A percentile compares a stretch with the other conserved stretches of the same genome.
Conservation (phyloP, 2,329 filamentous ascomycete genomes). For the Pseudocercospora macadamiae region DNA sequence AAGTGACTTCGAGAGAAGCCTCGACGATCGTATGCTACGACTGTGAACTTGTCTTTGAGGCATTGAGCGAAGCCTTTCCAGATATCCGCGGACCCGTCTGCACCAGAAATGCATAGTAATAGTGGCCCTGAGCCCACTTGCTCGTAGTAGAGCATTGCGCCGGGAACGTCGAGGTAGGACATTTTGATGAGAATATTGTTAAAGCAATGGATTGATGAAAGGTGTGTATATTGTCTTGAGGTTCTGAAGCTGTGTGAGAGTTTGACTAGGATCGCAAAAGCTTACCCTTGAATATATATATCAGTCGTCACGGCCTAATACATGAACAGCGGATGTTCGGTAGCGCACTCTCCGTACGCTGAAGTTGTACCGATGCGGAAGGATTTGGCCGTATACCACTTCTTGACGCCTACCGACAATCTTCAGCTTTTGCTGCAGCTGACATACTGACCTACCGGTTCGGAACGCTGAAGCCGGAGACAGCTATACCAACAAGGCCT, state of each 20-base stretch:
- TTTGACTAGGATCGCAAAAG: not conserved
- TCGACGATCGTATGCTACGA: slow-evolving; percentile 37
- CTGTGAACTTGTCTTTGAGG: slow-evolving; percentile 33
- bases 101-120: slow-evolving; percentile 39
- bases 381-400: not conserved
- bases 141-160: slow-evolving; percentile 37
- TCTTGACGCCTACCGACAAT: not conserved
- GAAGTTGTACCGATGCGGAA: not conserved
- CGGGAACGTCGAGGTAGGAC: slow-evolving; percentile 30
- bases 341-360: not conserved
- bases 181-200: no score
- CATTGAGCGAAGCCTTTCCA: slow-evolving; percentile 30
- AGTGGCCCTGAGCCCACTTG: slow-evolving; percentile 35
- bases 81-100: slow-evolving; percentile 33
- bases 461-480: no score
- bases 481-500: not conserved
- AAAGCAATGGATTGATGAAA: not conserved
- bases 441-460: not conserved
- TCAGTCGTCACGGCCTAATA: not conserved
- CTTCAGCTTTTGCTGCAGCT: not conserved
- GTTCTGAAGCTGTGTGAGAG: not conserved
- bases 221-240: not conserved
- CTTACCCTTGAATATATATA: not conserved
- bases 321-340: not conserved
- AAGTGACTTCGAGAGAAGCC: slow-evolving; percentile 27